These are phyloP conservation scores for Penicillium verhagenii DNA, from an alignment of 495 filamentous ascomycete genomes.

Conservation along the genomic window DNA sequence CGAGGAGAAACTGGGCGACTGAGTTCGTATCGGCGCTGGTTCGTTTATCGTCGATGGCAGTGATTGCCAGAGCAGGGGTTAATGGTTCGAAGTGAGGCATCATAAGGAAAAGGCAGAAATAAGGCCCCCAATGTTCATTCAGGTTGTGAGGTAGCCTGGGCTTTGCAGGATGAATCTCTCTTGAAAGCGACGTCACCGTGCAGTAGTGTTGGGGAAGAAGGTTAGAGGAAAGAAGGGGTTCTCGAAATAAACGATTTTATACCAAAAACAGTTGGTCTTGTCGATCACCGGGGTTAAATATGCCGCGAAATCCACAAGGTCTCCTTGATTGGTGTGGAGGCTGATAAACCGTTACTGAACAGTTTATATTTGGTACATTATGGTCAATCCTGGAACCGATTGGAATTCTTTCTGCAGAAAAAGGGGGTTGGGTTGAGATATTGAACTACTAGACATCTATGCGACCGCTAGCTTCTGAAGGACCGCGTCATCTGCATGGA, in stretches of 20 bases:
- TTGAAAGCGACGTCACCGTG: conserved; percentile 14
- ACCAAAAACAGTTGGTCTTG: conserved; percentile 5
- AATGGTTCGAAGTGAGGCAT: conserved; percentile 20
- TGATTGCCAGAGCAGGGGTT: conserved; percentile 25
- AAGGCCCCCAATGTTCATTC: too few relatives aligned
- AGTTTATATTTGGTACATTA: not conserved
- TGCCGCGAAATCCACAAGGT: conserved; percentile 14
- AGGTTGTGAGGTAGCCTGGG: not conserved
- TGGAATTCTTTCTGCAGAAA: not conserved
- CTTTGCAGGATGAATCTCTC: not conserved
- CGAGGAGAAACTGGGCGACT: conserved; percentile 11
- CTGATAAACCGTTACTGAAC: not conserved
- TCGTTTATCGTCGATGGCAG: conserved; percentile 23
- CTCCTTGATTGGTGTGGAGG: conserved; percentile 4
- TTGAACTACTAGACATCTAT: not conserved
- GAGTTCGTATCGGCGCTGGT: conserved; percentile 17
- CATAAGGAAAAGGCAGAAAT: not conserved
- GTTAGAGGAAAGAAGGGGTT: conserved; percentile 4
- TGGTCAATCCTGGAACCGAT: not conserved
- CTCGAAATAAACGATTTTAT: conserved; percentile 1
- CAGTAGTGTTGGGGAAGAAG: conserved; percentile 9
- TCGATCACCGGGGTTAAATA: conserved; percentile 13
- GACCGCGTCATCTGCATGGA: conserved; percentile 47
- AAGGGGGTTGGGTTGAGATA: too few relatives aligned
- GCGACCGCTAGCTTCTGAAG: conserved; percentile 40